A percentile compares a stretch with the other conserved stretches of the same genome.
These are phyloP conservation scores for Coemansia sp. DNA, from an alignment of 192 early-diverging fungal genomes.

Conservation along the genomic window DNA sequence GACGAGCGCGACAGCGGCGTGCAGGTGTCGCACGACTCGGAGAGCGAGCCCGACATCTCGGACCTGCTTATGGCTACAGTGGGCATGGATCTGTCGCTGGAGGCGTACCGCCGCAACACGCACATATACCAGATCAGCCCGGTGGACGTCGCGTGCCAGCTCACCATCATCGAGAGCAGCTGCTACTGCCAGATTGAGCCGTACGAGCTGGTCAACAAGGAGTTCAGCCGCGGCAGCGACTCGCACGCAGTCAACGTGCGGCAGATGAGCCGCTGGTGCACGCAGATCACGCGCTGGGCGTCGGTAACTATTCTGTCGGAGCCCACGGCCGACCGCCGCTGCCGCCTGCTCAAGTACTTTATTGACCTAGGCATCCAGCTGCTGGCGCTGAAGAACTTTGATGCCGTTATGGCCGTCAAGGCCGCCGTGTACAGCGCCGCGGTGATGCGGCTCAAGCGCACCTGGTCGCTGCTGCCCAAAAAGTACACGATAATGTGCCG, in stretches of 20 bases:
- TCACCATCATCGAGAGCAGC: constrained; percentile 74
- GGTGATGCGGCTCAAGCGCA: constrained; percentile 65
- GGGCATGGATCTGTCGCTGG: constrained; percentile 49
- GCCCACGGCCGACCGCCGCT: constrained; percentile 63
- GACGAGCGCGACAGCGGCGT: background rate
- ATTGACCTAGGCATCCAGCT: constrained; percentile 67
- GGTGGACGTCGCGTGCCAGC: constrained; percentile 75
- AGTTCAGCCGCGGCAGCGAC: constrained; percentile 51
- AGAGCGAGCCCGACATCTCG: constrained; percentile 40
- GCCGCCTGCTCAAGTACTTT: constrained; percentile 67
- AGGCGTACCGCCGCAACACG: constrained; percentile 58
- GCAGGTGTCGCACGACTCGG: background rate
- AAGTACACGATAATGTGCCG: constrained; percentile 66
- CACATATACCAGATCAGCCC: constrained; percentile 69
- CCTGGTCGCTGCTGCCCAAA: constrained; percentile 61
- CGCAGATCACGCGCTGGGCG: constrained; percentile 76
- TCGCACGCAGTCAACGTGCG: constrained; percentile 64
- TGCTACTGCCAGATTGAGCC: constrained; percentile 66
- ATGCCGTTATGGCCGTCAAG: constrained; percentile 74
- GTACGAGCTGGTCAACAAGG: constrained; percentile 68
- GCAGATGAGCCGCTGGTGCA: constrained; percentile 65
- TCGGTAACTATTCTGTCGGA: constrained; percentile 70
- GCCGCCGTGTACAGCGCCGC: constrained; percentile 70
- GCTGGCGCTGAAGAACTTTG: constrained; percentile 61
- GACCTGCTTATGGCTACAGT: constrained; percentile 49